phyloP scores from a whole-genome alignment of 2,329 filamentous ascomycete genomes.

The Lecanicillium sp. region DNA sequence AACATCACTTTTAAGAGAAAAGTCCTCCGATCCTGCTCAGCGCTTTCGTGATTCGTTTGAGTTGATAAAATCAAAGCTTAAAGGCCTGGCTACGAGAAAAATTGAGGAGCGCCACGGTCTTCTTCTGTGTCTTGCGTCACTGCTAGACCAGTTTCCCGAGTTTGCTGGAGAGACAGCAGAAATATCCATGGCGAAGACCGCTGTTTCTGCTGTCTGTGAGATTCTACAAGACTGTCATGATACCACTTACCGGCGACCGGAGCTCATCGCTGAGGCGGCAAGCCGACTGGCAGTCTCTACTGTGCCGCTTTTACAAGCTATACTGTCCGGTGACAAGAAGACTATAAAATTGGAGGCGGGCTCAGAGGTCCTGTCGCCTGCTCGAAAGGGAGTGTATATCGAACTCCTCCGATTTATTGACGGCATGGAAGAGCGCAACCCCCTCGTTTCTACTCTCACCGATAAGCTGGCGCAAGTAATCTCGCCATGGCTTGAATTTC shows the following conservation, averaged over 20 bases:
- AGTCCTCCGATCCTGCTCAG: conserved; percentile 18
- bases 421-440: neutral
- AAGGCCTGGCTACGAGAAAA: conserved; percentile 45
- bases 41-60: conserved; percentile 26
- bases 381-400: conserved; percentile 18
- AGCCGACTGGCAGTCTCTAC: conserved; percentile 52
- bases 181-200: conserved; percentile 24
- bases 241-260: conserved; percentile 51
- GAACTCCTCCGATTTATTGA: conserved; percentile 20
- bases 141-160: conserved; percentile 43
- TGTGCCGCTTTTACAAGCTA: conserved; percentile 41
- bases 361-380: conserved; percentile 20
- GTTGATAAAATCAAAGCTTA: conserved; percentile 39
- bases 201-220: conserved; percentile 21
- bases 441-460: conserved; percentile 19
- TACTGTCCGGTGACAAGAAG: conserved; percentile 18
- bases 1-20: conserved; percentile 34
- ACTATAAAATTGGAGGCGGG: conserved; percentile 19
- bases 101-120: conserved; percentile 66
- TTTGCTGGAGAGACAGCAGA: conserved; percentile 21
- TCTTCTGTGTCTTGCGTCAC: conserved; percentile 53
- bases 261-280: conserved; percentile 57
- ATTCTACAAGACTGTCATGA: conserved; percentile 37
- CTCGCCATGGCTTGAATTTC: conserved; percentile 41
- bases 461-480: conserved; percentile 29